These are phyloP conservation scores for Brettanomyces bruxellensis DNA, from an alignment of 805 yeast genomes.

Conservation along the genomic window DNA sequence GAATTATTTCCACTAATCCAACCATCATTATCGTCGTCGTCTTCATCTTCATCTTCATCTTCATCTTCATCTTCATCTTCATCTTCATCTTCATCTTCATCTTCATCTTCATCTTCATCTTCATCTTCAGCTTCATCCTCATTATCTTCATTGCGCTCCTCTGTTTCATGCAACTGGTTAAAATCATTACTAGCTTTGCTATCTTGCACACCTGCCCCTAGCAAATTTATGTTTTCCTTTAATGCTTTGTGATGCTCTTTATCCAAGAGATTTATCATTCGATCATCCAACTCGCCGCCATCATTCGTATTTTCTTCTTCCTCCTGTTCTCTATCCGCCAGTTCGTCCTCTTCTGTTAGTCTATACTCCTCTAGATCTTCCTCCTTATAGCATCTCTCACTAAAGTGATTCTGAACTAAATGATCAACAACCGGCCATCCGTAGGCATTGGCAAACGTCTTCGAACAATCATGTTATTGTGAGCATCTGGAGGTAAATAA, in stretches of 20 bases:
- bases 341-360: constrained; percentile 7
- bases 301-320: neutral
- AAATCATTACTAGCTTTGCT: too few relatives aligned
- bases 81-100: constrained; percentile 4
- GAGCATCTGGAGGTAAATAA: constrained; percentile 84
- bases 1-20: constrained; percentile 47
- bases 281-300: constrained; percentile 11
- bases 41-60: neutral
- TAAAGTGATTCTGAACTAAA: constrained; percentile 60
- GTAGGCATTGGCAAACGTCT: constrained; percentile 79
- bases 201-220: too few relatives aligned
- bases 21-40: constrained; percentile 20
- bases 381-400: constrained; percentile 12
- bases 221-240: constrained; percentile 19
- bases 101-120: constrained; percentile 5
- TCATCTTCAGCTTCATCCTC: neutral
- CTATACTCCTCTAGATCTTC: constrained; percentile 16
- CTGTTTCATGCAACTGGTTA: constrained; percentile 14
- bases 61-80: neutral
- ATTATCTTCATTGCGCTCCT: constrained; percentile 6
- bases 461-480: constrained; percentile 84
- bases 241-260: constrained; percentile 29
- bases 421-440: constrained; percentile 95
- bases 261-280: constrained; percentile 17
- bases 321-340: constrained; percentile 7